A percentile compares a stretch with the other conserved stretches of the same genome.
Conservation (phyloP, 495 filamentous ascomycete genomes). For the Xylaria flabelliformis region DNA sequence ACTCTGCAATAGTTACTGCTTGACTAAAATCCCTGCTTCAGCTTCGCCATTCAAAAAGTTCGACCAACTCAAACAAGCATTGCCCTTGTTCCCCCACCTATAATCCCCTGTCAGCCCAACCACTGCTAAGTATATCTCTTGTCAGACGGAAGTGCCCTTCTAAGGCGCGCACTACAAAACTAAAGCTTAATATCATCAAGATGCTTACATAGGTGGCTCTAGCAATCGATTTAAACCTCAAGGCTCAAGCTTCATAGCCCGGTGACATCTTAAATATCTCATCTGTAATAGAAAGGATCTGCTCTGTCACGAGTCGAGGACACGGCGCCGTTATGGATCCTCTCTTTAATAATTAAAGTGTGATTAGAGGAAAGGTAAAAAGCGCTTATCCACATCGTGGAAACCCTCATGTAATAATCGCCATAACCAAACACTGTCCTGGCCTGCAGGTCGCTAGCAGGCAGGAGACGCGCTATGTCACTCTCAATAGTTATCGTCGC, state of each 20-base stretch:
- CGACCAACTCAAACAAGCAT: not conserved
- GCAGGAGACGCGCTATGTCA: not conserved
- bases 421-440: slow-evolving; percentile 1
- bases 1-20: not conserved
- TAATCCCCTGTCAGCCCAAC: slow-evolving; percentile 14
- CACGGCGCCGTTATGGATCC: slow-evolving; percentile 21
- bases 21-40: slow-evolving; percentile 1
- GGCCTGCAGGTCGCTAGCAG: not conserved
- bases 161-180: not conserved
- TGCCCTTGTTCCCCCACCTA: not conserved
- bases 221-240: not conserved
- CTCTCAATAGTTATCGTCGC: not conserved
- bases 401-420: slow-evolving; percentile 20
- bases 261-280: not conserved
- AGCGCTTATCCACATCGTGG: slow-evolving; percentile 4
- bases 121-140: not conserved
- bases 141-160: not conserved
- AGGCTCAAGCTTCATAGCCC: not conserved
- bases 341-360: not conserved
- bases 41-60: slow-evolving; percentile 18
- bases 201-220: not conserved
- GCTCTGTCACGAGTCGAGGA: slow-evolving; percentile 20
- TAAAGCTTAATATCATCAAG: not conserved
- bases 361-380: slow-evolving; percentile 5
- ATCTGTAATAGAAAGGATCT: slow-evolving; percentile 9